phyloP scores from a whole-genome alignment of 208 protist species.

The Angomonas desouzai region DNA sequence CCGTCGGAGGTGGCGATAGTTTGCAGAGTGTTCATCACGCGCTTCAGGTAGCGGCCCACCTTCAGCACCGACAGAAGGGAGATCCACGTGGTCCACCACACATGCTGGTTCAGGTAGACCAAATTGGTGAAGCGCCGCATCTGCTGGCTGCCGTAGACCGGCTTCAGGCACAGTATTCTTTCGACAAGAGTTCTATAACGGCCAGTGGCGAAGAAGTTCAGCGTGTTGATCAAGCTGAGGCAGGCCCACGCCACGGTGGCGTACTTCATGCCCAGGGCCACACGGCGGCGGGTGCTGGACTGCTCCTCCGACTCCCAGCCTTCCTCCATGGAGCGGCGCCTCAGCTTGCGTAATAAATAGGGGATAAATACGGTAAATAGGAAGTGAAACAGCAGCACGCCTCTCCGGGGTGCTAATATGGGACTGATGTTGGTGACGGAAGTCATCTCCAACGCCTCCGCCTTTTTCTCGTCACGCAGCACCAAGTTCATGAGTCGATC shows the following conservation, averaged over 20 bases:
- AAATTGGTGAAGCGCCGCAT: conserved; percentile 81
- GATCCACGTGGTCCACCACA: conserved; percentile 74
- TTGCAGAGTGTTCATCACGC: conserved; percentile 41
- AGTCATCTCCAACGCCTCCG: conserved; percentile 35
- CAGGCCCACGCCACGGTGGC: conserved; percentile 41
- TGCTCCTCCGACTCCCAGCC: conserved; percentile 54
- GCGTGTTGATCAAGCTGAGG: conserved; percentile 72
- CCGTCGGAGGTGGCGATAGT: conserved; percentile 26
- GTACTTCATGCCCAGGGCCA: conserved; percentile 48
- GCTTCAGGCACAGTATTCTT: conserved; percentile 71
- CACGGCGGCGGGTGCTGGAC: conserved; percentile 21
- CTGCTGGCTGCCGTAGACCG: conserved; percentile 81
- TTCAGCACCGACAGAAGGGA: conserved; percentile 74
- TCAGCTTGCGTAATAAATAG: conserved; percentile 73
- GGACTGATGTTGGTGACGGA: conserved; percentile 50
- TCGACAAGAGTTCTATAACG: conserved; percentile 83
- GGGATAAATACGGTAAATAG: conserved; percentile 68
- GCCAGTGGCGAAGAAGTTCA: conserved; percentile 84
- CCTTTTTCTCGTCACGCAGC: conserved; percentile 69
- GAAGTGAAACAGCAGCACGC: conserved; percentile 64
- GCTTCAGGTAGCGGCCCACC: conserved; percentile 58
- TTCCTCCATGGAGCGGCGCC: conserved; percentile 66
- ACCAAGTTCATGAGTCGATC: conserved; percentile 86
- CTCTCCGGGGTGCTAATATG: conserved; percentile 55
- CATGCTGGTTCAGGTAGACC: conserved; percentile 87